These are phyloP conservation scores for Pseudozyma tsukubaensis DNA, from an alignment of 1,284 basidiomycete genomes.

Conservation along the genomic window DNA sequence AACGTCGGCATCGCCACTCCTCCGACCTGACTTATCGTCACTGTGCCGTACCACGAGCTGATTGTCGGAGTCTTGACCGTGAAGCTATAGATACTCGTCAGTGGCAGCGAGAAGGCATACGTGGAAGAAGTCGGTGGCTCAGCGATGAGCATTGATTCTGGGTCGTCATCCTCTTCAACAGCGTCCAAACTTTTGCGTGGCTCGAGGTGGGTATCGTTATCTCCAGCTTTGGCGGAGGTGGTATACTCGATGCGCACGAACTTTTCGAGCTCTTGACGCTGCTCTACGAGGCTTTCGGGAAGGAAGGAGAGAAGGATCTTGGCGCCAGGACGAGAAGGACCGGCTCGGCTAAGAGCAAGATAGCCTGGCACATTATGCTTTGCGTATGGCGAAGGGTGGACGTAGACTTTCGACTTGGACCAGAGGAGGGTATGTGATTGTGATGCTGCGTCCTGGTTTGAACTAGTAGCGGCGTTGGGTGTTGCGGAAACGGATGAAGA, in stretches of 20 bases:
- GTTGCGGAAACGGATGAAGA: not conserved
- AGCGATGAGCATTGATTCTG: conserved; percentile 45
- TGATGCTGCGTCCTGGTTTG: not conserved
- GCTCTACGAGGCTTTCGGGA: conserved; percentile 79
- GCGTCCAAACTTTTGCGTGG: conserved; percentile 72
- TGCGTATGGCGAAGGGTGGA: conserved; percentile 87
- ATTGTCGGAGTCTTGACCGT: conserved; percentile 76
- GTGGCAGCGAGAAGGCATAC: conserved; percentile 92
- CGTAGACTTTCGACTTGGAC: conserved; percentile 56
- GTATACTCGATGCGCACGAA: conserved; percentile 81
- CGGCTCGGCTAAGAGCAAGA: conserved; percentile 52
- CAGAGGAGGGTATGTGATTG: conserved; percentile 40
- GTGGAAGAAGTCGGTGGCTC: conserved; percentile 70
- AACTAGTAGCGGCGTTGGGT: not conserved
- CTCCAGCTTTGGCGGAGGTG: conserved; percentile 70
- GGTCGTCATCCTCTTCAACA: conserved; percentile 28
- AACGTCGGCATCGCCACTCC: conserved; percentile 89
- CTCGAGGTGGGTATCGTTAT: conserved; percentile 22
- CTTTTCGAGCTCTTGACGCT: conserved; percentile 76
- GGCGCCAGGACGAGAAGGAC: conserved; percentile 23
- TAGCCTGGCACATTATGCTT: conserved; percentile 94
- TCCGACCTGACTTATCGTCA: conserved; percentile 82
- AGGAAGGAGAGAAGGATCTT: conserved; percentile 50
- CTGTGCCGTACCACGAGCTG: conserved; percentile 79
- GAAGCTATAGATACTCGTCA: conserved; percentile 89